Conservation (phyloP, 2,329 filamentous ascomycete species). For the Mycosphaerelloides madeirae region DNA sequence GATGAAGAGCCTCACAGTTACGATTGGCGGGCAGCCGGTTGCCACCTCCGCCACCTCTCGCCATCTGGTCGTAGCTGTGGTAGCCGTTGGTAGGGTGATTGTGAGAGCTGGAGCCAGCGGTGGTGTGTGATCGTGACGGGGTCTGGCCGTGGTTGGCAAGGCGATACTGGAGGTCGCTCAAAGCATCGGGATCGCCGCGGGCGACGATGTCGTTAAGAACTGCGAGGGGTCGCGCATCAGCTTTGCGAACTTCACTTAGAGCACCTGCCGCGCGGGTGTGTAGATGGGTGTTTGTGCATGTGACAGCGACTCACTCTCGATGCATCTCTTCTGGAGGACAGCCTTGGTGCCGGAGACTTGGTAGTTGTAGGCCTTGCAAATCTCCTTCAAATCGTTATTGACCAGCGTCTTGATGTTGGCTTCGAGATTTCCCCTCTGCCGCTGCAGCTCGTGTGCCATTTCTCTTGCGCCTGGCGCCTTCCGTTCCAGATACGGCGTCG, state of each 20-base stretch:
- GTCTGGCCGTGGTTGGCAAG: conserved; percentile 38
- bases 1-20: conserved; percentile 15
- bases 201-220: conserved; percentile 36
- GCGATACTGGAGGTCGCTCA: conserved; percentile 38
- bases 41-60: conserved; percentile 8
- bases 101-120: conserved; percentile 6
- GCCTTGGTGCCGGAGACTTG: conserved; percentile 80
- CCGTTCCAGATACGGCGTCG: neutral
- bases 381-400: conserved; percentile 65
- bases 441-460: conserved; percentile 38
- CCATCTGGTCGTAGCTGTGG: conserved; percentile 12
- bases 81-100: conserved; percentile 12
- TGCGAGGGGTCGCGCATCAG: conserved; percentile 23
- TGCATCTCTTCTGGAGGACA: conserved; percentile 72
- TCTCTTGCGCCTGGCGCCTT: conserved; percentile 10
- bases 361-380: conserved; percentile 70
- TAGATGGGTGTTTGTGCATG: neutral
- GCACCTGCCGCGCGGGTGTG: neutral
- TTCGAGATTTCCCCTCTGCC: conserved; percentile 28
- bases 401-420: conserved; percentile 49
- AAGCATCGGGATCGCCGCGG: conserved; percentile 31
- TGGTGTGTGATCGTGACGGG: conserved; percentile 23
- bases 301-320: conserved; percentile 54
- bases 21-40: conserved; percentile 10
- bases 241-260: neutral